Percentiles rank a stretch among this genome's conserved stretches.
Evolutionary conservation across 108 stramenopile genomes (phyloP).

Genomic region (Conticribra guillardii): DNA sequence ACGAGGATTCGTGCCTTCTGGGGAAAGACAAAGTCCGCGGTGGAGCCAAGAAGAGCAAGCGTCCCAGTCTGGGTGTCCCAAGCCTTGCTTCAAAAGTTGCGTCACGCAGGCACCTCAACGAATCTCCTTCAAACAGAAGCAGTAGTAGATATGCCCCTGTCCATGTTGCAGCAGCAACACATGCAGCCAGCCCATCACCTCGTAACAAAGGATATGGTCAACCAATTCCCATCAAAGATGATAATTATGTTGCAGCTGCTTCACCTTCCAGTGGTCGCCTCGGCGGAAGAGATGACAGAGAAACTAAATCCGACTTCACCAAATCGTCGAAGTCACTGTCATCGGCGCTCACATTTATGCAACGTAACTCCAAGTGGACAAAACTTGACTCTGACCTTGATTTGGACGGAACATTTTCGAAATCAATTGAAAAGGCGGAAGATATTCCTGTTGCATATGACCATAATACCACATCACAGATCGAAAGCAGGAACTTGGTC

Average conservation of each 20-base stretch:
- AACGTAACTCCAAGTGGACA: slow-evolving; percentile 31
- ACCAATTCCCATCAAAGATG: slow-evolving; percentile 3
- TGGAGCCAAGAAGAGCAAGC: slow-evolving; percentile 18
- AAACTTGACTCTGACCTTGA: slow-evolving; percentile 41
- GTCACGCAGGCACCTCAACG: slow-evolving; percentile 24
- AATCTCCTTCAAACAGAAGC: slow-evolving; percentile 15
- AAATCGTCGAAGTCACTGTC: slow-evolving; percentile 10
- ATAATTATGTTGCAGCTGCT: slow-evolving; percentile 1
- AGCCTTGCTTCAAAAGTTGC: slow-evolving; percentile 37
- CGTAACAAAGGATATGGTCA: neutral
- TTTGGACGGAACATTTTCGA: slow-evolving; percentile 11
- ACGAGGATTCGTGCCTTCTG: slow-evolving; percentile 22
- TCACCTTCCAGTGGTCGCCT: neutral
- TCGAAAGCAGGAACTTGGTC: too few species aligned
- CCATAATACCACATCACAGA: neutral
- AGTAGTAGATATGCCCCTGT: slow-evolving; percentile 19
- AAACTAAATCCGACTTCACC: slow-evolving; percentile 11
- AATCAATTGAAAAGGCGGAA: slow-evolving; percentile 17
- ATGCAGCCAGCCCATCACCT: neutral
- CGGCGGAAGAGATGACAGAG: slow-evolving; percentile 5
- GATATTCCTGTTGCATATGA: slow-evolving; percentile 6
- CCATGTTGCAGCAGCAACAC: slow-evolving; percentile 1
- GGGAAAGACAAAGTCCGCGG: slow-evolving; percentile 11
- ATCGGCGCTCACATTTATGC: slow-evolving; percentile 26
- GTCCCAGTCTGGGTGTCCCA: slow-evolving; percentile 6